Evolutionary conservation across 352 stramenopile genomes (phyloP).

Genomic region (Saprolegnia diclina): DNA sequence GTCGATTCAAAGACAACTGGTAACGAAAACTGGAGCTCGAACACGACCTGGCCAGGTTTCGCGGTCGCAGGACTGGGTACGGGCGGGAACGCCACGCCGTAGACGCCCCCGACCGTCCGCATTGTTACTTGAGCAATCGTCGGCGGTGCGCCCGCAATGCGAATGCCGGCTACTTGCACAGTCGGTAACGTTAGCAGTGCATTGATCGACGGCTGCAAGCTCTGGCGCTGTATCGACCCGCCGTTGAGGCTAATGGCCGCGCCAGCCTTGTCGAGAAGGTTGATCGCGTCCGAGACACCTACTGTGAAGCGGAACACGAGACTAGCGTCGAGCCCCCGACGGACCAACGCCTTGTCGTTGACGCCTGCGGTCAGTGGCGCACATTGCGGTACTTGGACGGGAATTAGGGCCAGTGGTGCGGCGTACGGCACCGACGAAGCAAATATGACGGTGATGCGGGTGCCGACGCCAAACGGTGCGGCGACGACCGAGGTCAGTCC

Average conservation of each 20-base stretch:
- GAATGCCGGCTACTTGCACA: slow-evolving; percentile 32
- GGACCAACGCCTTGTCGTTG: slow-evolving; percentile 36
- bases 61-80: slow-evolving; percentile 44
- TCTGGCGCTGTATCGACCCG: slow-evolving; percentile 34
- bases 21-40: slow-evolving; percentile 57
- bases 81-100: slow-evolving; percentile 55
- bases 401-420: slow-evolving; percentile 38
- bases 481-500: slow-evolving; percentile 47
- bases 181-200: slow-evolving; percentile 38
- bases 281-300: slow-evolving; percentile 30
- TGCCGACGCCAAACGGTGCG: slow-evolving; percentile 45
- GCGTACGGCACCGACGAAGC: slow-evolving; percentile 40
- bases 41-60: slow-evolving; percentile 58
- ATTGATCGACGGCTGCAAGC: slow-evolving; percentile 33
- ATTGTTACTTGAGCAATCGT: slow-evolving; percentile 42
- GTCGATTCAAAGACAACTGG: slow-evolving; percentile 41
- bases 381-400: slow-evolving; percentile 47
- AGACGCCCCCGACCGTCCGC: slow-evolving; percentile 43
- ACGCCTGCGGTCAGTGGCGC: slow-evolving; percentile 39
- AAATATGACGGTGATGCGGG: slow-evolving; percentile 54
- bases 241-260: slow-evolving; percentile 32
- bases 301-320: slow-evolving; percentile 63
- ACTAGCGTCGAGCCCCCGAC: slow-evolving; percentile 36
- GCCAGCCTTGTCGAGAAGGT: slow-evolving; percentile 33
- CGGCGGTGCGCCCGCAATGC: slow-evolving; percentile 43